These are phyloP conservation scores for Rhodotorula paludigena DNA, from an alignment of 768 basidiomycete genomes.

Conservation along the genomic window DNA sequence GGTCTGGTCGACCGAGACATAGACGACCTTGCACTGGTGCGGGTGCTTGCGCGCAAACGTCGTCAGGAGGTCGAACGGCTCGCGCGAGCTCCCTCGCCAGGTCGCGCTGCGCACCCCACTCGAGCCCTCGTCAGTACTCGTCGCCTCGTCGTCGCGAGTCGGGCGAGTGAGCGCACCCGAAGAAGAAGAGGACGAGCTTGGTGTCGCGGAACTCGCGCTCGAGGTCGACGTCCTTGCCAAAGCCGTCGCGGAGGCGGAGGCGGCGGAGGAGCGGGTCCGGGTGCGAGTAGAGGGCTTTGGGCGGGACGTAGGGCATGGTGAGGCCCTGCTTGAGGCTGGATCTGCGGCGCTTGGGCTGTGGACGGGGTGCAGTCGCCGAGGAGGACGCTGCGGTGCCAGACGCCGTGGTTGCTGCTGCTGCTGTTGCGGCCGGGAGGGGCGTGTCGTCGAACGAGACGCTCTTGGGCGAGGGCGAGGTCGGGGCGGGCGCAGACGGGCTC, in stretches of 20 bases:
- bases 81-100: conserved; percentile 15
- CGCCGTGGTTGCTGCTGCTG: no score
- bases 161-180: conserved; percentile 14
- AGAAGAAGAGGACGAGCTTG: conserved; percentile 37
- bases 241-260: conserved; percentile 30
- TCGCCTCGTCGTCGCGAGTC: no score
- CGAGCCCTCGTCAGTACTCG: not conserved
- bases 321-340: conserved; percentile 33
- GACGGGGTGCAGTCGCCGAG: not conserved
- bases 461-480: conserved; percentile 4
- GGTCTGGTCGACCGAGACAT: conserved; percentile 35
- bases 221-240: conserved; percentile 26
- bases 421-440: not conserved
- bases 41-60: conserved; percentile 19
- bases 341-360: conserved; percentile 16
- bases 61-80: conserved; percentile 16
- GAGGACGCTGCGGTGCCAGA: not conserved
- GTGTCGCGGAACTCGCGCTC: conserved; percentile 28
- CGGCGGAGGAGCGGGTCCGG: conserved; percentile 36
- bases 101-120: conserved; percentile 13
- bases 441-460: conserved; percentile 15
- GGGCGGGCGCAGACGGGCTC: not conserved
- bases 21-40: conserved; percentile 40
- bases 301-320: conserved; percentile 29
- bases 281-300: conserved; percentile 29